Percentiles rank a stretch among this genome's conserved stretches.
Conservation (phyloP, 2,329 filamentous ascomycete species). For the Beauveria varroae region DNA sequence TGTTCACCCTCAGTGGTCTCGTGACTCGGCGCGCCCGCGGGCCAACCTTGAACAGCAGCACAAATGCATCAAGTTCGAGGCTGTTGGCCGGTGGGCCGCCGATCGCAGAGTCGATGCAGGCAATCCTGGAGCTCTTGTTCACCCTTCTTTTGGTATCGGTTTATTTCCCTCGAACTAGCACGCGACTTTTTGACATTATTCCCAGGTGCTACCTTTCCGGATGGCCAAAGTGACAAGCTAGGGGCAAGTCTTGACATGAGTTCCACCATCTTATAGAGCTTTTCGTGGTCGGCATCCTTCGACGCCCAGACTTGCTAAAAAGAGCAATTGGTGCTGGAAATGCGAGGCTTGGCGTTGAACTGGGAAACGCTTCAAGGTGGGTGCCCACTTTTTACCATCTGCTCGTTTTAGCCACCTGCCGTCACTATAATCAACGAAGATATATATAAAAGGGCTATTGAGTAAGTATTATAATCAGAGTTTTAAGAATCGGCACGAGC, state of each 20-base stretch:
- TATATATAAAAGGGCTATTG: too few relatives aligned
- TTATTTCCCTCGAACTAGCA: neutral
- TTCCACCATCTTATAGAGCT: neutral
- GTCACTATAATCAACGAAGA: neutral
- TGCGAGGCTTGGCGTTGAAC: too few relatives aligned
- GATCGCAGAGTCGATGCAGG: neutral
- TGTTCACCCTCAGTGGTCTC: neutral
- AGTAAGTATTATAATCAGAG: too few relatives aligned
- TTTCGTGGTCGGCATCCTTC: neutral
- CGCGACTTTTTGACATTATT: neutral
- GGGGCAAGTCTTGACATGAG: neutral
- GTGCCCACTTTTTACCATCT: too few relatives aligned
- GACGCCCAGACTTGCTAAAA: neutral
- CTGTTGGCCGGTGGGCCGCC: neutral
- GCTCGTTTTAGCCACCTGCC: too few relatives aligned
- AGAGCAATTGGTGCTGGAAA: too few relatives aligned
- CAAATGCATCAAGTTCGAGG: neutral
- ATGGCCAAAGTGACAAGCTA: neutral
- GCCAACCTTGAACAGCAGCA: neutral
- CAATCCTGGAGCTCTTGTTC: neutral
- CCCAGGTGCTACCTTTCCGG: neutral
- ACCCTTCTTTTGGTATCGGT: neutral
- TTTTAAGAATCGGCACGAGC: too few relatives aligned
- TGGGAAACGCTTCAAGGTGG: too few relatives aligned
- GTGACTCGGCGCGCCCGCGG: neutral